Base-by-base conservation (phyloP, 2,329 filamentous ascomycete species). In the Fusarium sp. region DNA sequence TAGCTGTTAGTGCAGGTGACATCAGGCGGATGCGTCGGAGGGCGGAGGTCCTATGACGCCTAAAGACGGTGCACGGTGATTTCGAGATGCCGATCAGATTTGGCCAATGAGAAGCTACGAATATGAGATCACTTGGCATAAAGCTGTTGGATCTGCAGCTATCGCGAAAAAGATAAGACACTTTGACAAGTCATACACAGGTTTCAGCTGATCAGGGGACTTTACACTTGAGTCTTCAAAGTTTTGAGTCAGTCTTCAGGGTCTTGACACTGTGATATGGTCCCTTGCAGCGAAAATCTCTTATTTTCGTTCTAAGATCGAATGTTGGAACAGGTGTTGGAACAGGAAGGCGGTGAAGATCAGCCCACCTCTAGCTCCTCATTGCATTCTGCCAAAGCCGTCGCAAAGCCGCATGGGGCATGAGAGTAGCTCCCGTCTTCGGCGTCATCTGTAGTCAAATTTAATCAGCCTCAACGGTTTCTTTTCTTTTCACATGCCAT, bases 1-100 rank as follows among this genome's bases (percentile, higher is more conserved):
- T 68, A 65, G 65, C 53, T 72, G 67, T 61, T 62, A 47, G 27
- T 18, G 39, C 36, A 38, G 46, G 66, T 76, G 73, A 73, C 74
- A 77, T 77, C 73, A 64, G 65, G 62, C 71, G 75, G 75, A 76
- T 72, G 62, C 49, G 35, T 69, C 73, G 75, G 75, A 61, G 65
- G 47, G 41, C 47, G 57, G 49, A 71, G 47, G 56, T 72, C 62
- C 58, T 74, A 75, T 76, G 72, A 77, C 75, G 71, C 61, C 65
- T 36, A 42, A 42, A 56, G 54, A 59, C 64, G 65, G 70, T 59
- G 55, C 41, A 35, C 72, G 62, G 64, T 63, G 44, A n/a, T 64
- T 62, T 4, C 20, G 15, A 53, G 38, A 27, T 62, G 46, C 73
- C 64, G 70, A 68, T 52, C 27, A 35, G 17, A 59, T 47, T 42